phyloP scores from a whole-genome alignment of 257 asterid species.

The Salvia miltiorrhiza region DNA sequence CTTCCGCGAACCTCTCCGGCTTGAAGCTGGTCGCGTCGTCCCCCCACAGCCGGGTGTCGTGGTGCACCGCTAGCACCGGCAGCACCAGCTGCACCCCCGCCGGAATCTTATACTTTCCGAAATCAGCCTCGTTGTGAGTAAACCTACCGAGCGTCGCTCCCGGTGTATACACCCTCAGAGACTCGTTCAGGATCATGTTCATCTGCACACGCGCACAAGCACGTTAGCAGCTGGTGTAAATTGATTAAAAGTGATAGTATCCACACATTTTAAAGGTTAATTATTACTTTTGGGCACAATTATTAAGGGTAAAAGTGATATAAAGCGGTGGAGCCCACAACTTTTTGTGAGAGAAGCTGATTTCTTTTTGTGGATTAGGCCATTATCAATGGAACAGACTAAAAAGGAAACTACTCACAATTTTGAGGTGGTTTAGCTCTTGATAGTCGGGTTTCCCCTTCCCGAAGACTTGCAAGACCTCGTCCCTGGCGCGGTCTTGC shows the following conservation, averaged over 20 bases:
- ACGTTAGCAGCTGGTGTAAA: too few species aligned
- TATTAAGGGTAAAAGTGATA: too few species aligned
- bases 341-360: too few species aligned
- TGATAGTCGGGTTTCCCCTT: conserved; percentile 20
- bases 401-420: conserved; percentile 33
- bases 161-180: conserved; percentile 30
- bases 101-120: not conserved
- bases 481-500: conserved; percentile 42
- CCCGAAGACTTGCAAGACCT: conserved; percentile 34
- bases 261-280: too few species aligned
- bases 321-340: too few species aligned
- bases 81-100: not conserved
- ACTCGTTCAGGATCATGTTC: conserved; percentile 33
- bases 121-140: not conserved
- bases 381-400: too few species aligned
- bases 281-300: too few species aligned
- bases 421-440: conserved; percentile 31
- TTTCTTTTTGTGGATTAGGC: too few species aligned
- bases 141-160: not conserved
- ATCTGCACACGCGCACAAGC: not conserved
- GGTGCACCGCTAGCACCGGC: conserved; percentile 18
- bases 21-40: conserved; percentile 25
- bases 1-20: conserved; percentile 28
- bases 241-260: too few species aligned
- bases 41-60: conserved; percentile 30